Conservation (phyloP, 192 early-diverging fungal species). For the Coemansia sp. region DNA sequence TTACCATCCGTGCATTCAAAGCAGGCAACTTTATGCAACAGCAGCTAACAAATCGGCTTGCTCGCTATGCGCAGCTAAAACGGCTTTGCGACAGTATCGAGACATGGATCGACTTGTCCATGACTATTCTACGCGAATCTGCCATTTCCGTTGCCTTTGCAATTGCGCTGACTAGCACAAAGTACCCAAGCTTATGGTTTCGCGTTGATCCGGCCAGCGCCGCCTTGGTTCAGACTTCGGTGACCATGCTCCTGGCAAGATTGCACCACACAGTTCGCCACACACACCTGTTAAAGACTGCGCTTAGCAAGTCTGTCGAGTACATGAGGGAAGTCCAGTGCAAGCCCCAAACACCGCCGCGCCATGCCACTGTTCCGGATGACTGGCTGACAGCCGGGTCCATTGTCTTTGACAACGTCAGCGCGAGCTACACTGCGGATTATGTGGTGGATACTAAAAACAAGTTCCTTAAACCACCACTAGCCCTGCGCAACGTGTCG, state of each 20-base stretch:
- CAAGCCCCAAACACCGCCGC: not conserved
- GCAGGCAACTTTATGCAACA: conserved; percentile 39
- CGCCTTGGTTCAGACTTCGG: conserved; percentile 16
- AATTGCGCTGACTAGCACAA: conserved; percentile 11
- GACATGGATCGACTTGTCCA: conserved; percentile 43
- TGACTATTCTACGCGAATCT: conserved; percentile 26
- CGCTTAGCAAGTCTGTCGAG: conserved; percentile 3
- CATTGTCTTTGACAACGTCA: conserved; percentile 56
- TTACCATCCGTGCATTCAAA: conserved; percentile 64
- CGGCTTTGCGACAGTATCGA: conserved; percentile 26
- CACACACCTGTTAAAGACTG: conserved; percentile 15
- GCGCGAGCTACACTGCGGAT: conserved; percentile 51
- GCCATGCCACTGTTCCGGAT: not conserved
- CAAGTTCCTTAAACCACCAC: not conserved
- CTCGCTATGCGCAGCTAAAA: not conserved
- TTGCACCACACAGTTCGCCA: conserved; percentile 41
- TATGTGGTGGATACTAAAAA: not conserved
- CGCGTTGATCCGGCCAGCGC: not conserved
- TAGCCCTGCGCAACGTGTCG: conserved; percentile 59
- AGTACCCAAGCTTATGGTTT: not conserved
- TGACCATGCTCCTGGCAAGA: conserved; percentile 24
- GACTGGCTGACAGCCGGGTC: conserved; percentile 57
- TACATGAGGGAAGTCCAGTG: conserved; percentile 10
- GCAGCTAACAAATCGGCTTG: conserved; percentile 4
- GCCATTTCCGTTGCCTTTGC: conserved; percentile 16